These are phyloP conservation scores for Diaporthe destruens DNA, from an alignment of 2,329 filamentous ascomycete species.

Conservation along the genomic window DNA sequence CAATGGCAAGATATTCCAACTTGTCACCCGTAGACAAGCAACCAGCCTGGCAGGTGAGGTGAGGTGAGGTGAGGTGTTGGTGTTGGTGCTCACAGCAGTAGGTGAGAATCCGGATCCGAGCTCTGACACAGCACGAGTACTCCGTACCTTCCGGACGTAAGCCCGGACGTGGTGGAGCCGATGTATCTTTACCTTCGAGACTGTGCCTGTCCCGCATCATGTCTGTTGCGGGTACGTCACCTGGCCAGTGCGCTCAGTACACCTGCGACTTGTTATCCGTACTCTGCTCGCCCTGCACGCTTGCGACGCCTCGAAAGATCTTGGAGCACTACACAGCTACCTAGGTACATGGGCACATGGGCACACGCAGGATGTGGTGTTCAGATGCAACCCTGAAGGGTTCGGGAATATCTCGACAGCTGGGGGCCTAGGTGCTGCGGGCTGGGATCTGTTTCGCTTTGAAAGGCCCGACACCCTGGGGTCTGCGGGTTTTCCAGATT, in stretches of 20 bases:
- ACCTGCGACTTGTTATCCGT: too few relatives aligned
- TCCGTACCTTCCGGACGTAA: not conserved
- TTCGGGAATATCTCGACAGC: slow-evolving; percentile 8
- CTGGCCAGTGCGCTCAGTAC: not conserved
- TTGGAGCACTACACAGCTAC: too few relatives aligned
- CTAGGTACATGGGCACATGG: too few relatives aligned
- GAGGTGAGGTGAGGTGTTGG: slow-evolving; percentile 6
- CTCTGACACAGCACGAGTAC: not conserved
- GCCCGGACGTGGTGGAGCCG: accelerated
- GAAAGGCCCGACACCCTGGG: slow-evolving; percentile 10
- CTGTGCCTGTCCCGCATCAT: not conserved
- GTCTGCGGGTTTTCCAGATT: not conserved
- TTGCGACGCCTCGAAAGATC: too few relatives aligned
- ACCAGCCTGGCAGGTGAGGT: not conserved
- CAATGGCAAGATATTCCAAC: not conserved
- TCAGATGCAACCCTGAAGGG: not conserved
- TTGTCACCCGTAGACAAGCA: too few relatives aligned
- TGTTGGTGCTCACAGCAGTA: not conserved
- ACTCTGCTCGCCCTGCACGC: too few relatives aligned
- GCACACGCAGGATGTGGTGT: not conserved
- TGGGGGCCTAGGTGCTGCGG: not conserved
- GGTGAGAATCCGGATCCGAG: not conserved
- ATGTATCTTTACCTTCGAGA: not conserved
- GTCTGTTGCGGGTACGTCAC: not conserved
- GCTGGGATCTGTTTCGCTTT: slow-evolving; percentile 21